Evolutionary conservation across 2,329 filamentous ascomycete species (phyloP).

Genomic region (Fusarium brevicatenulatum): DNA sequence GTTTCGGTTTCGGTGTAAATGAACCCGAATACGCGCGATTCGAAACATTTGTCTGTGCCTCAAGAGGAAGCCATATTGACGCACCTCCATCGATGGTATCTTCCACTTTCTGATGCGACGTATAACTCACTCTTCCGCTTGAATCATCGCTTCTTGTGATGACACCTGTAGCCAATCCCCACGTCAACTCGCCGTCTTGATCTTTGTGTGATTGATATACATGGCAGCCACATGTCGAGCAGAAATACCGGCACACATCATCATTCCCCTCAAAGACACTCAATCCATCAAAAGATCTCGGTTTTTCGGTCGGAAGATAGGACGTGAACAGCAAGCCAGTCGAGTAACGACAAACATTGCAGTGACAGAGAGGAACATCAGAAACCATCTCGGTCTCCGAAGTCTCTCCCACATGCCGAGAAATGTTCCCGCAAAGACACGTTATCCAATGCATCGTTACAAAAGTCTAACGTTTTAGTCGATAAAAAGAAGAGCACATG

Average conservation of each 20-base stretch:
- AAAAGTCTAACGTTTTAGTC: neutral
- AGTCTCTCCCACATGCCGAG: slow-evolving; percentile 4
- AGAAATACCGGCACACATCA: slow-evolving; percentile 50
- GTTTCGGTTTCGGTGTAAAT: neutral
- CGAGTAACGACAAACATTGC: slow-evolving; percentile 45
- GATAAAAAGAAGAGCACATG: neutral
- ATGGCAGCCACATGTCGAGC: slow-evolving; percentile 55
- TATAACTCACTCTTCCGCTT: neutral
- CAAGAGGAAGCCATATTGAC: slow-evolving; percentile 43
- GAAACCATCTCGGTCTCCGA: neutral
- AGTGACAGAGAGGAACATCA: slow-evolving; percentile 47
- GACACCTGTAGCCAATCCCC: slow-evolving; percentile 53
- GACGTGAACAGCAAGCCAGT: slow-evolving; percentile 53
- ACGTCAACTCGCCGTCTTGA: slow-evolving; percentile 16
- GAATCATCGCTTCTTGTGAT: slow-evolving; percentile 30
- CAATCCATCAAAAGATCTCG: slow-evolving; percentile 21
- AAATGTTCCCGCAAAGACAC: slow-evolving; percentile 16
- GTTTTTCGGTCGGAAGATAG: slow-evolving; percentile 47
- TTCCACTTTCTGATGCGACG: slow-evolving; percentile 39
- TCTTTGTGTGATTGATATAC: slow-evolving; percentile 45
- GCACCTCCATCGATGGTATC: slow-evolving; percentile 53
- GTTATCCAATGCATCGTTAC: slow-evolving; percentile 8
- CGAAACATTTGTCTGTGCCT: neutral
- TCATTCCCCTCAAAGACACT: neutral
- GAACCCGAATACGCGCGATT: neutral